phyloP scores from a whole-genome alignment of 352 stramenopile species.

The Pythium folliculosum region DNA sequence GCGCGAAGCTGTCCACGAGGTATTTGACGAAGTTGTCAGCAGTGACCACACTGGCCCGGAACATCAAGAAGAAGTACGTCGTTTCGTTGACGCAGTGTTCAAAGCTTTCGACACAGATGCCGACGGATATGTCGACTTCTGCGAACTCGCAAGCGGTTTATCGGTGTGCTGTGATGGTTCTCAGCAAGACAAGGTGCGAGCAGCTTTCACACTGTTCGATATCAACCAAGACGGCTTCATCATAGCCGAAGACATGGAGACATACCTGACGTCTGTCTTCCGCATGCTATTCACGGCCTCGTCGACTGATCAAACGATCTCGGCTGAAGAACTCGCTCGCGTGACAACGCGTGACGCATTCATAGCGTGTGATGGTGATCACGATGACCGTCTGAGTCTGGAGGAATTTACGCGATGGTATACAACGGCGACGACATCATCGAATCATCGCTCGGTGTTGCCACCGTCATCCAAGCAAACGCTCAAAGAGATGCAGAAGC shows the following conservation, averaged over 20 bases:
- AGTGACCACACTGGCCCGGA: not conserved
- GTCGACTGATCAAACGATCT: conserved; percentile 35
- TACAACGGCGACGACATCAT: conserved; percentile 21
- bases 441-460: conserved; percentile 14
- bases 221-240: conserved; percentile 89
- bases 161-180: conserved; percentile 79
- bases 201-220: conserved; percentile 87
- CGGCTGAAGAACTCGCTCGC: conserved; percentile 65
- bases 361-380: conserved; percentile 52
- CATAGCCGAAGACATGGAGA: conserved; percentile 81
- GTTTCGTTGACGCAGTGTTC: conserved; percentile 71
- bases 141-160: conserved; percentile 80
- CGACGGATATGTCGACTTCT: conserved; percentile 86
- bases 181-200: conserved; percentile 79
- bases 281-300: conserved; percentile 80
- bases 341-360: conserved; percentile 80
- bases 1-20: conserved; percentile 61
- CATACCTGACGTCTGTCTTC: conserved; percentile 84
- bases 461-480: conserved; percentile 42
- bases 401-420: conserved; percentile 89
- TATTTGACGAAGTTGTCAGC: conserved; percentile 58
- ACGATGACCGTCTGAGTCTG: conserved; percentile 72
- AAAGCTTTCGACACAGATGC: conserved; percentile 73
- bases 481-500: conserved; percentile 72
- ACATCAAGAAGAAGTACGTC: conserved; percentile 42